Base-by-base conservation (phyloP, 1,284 basidiomycete species). In the Cutaneotrichosporon dermatis region DNA sequence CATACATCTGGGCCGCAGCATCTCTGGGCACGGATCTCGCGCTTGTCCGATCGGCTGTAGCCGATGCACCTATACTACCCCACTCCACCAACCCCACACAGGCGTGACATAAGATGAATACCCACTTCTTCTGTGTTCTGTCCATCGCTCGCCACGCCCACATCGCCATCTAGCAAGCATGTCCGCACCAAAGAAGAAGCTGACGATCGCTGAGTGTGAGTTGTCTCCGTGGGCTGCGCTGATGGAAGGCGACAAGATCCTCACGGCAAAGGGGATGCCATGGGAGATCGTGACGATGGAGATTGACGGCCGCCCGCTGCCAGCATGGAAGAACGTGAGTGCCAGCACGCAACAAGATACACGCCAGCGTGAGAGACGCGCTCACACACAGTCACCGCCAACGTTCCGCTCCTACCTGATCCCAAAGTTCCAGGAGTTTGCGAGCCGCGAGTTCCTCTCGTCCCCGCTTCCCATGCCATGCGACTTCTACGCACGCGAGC, bases 251-350 rank as follows among this genome's bases (percentile, higher is more conserved):
- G 69, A 74, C 51, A 49, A 55, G 13, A 67, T 72, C 51, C 52
- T 75, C 36, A 72, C 71, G 4, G 56, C 68, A 4, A 65, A 63
- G 11, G 73, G 73, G 4, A 53, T 64, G 41, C 64, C 69, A 13
- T 57, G 71, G 48, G 73, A 75, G 65, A 69, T 72, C 58, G 69
- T 71, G 54, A 62, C 66, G 43, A 53, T 57, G n/a, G 45, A 61
- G 3, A 51, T 75, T 1, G 34, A 67, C 34, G 73, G 70, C 13
- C 54, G 64, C 15, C 49, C 40, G 25, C 52, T 66, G 11, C 59
- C 64, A 16, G 60, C 61, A 25, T 75, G 71, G 71, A 75, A 75
- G 64, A 62, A 70, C 61, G 73, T 73, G 40, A 58, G 69, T 63
- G 25, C 25, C 25, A 25, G 25, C 25, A 25, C 25, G 25, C 25